Conservation (phyloP, 2,329 filamentous ascomycete species). For the Paracorniculantispora psalliotae region DNA sequence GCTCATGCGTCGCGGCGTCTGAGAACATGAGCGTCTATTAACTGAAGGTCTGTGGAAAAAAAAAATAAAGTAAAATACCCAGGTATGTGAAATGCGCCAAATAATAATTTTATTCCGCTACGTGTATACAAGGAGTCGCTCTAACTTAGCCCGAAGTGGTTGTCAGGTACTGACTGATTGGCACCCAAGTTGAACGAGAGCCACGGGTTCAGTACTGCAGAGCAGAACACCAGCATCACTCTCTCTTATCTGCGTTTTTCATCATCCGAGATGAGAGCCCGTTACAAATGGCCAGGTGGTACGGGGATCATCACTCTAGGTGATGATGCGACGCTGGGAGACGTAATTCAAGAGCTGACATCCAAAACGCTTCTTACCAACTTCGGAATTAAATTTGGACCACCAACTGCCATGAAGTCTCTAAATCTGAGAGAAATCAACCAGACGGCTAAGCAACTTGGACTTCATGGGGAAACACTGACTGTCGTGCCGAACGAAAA, state of each 20-base stretch:
- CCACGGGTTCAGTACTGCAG: neutral
- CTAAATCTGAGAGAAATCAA: constrained; percentile 54
- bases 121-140: no score
- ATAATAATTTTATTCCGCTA: no score
- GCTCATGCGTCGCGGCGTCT: neutral
- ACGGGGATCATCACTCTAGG: constrained; percentile 64
- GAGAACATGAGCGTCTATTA: no score
- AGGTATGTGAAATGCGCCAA: no score
- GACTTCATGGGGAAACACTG: constrained; percentile 46
- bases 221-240: neutral
- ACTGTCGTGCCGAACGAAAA: constrained; percentile 42
- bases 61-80: neutral
- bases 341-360: constrained; percentile 57
- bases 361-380: constrained; percentile 58
- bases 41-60: no score
- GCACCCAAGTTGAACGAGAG: neutral
- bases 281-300: constrained; percentile 70
- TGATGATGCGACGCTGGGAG: constrained; percentile 60
- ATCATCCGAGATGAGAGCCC: constrained; percentile 59
- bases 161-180: neutral
- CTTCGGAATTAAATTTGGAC: constrained; percentile 80
- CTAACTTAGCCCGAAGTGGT: no score
- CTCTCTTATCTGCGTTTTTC: no score
- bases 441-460: constrained; percentile 44
- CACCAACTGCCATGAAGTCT: constrained; percentile 60